A percentile compares a stretch with the other conserved stretches of the same genome.
Conservation (phyloP, 2,329 filamentous ascomycete genomes). For the Trichoderma koningii region DNA sequence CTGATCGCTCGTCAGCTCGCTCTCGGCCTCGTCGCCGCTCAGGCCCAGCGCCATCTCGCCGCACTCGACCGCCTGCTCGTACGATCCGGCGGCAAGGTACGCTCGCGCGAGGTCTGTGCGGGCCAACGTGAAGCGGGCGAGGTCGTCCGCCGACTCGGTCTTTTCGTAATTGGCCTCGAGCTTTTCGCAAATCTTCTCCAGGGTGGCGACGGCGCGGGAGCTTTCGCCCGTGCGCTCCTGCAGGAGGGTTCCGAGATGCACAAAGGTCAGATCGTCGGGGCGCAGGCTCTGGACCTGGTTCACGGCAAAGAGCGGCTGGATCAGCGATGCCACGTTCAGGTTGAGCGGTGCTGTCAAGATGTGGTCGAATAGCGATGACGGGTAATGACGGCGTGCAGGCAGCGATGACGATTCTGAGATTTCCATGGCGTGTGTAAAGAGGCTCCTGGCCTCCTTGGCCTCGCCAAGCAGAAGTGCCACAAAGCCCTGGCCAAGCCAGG, state of each 20-base stretch:
- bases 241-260: conserved; percentile 78
- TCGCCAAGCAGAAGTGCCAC: conserved; percentile 78
- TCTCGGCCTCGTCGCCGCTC: conserved; percentile 69
- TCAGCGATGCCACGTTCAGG: conserved; percentile 61
- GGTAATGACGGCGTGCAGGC: conserved; percentile 76
- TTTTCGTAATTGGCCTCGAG: conserved; percentile 83
- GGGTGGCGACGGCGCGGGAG: conserved; percentile 59
- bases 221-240: conserved; percentile 77
- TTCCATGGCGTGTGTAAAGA: conserved; percentile 94
- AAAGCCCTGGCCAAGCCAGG: conserved; percentile 91
- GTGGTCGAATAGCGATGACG: conserved; percentile 79
- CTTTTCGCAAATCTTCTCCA: conserved; percentile 66
- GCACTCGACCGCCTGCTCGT: conserved; percentile 71
- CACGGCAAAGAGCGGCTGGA: conserved; percentile 87
- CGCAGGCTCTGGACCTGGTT: conserved; percentile 74
- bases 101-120: conserved; percentile 87
- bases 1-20: conserved; percentile 64
- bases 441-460: conserved; percentile 71
- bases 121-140: conserved; percentile 77
- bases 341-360: conserved; percentile 60
- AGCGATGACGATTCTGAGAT: conserved; percentile 78
- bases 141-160: conserved; percentile 72
- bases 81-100: conserved; percentile 69
- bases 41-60: conserved; percentile 80
- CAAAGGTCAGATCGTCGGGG: conserved; percentile 69